Percentiles rank a stretch among this genome's conserved stretches.
phyloP scores from a whole-genome alignment of 805 yeast species.

The Starmera pachycereana region DNA sequence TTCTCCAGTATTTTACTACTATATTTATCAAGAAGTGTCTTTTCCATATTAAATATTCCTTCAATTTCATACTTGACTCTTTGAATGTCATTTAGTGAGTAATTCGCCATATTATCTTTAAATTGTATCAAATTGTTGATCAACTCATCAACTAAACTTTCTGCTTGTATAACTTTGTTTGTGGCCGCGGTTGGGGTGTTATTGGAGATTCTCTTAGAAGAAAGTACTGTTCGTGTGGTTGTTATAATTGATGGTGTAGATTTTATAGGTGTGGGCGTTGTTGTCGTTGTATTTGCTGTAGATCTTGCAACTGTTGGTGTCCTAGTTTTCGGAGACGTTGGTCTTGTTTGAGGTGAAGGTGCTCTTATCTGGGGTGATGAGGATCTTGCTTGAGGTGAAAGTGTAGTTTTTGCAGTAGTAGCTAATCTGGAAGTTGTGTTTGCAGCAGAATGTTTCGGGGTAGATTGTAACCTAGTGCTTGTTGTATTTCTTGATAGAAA shows the following conservation, averaged over 20 bases:
- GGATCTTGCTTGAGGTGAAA: constrained; percentile 1
- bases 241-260: not conserved
- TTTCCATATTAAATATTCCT: constrained; percentile 13
- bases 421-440: constrained; percentile 8
- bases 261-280: constrained; percentile 4
- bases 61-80: constrained; percentile 16
- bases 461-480: not conserved
- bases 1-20: constrained; percentile 12
- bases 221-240: not conserved
- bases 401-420: constrained; percentile 13
- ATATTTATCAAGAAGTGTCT: constrained; percentile 26
- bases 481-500: constrained; percentile 7
- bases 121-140: constrained; percentile 6
- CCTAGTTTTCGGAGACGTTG: not conserved
- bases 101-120: constrained; percentile 11
- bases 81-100: constrained; percentile 12
- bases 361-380: not conserved
- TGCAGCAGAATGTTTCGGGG: constrained; percentile 12
- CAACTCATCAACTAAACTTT: constrained; percentile 8
- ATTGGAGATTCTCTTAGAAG: not conserved
- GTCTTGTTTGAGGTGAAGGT: not conserved
- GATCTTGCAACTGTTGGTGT: not conserved
- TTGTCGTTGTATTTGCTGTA: not conserved
- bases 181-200: not conserved
- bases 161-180: not conserved